Evolutionary conservation across 768 basidiomycete species (phyloP).

Genomic region (Phaffia tasmanica): DNA sequence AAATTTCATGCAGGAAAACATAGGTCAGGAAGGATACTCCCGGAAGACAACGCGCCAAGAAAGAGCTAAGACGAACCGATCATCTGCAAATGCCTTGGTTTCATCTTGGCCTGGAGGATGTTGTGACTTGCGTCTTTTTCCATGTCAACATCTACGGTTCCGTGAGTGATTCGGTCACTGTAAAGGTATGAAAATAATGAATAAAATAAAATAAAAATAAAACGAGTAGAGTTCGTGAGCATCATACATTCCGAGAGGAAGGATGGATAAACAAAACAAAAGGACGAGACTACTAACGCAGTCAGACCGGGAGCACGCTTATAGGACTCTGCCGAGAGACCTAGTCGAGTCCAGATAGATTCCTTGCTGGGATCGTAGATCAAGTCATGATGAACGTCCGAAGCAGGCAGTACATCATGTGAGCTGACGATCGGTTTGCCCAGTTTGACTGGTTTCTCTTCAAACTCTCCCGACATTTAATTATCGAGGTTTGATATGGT

Average conservation of each 20-base stretch:
- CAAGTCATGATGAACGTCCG: background rate
- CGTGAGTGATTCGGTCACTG: conserved; percentile 16
- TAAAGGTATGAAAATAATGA: background rate
- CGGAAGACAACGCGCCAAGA: background rate
- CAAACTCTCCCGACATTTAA: too few species aligned
- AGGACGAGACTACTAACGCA: background rate
- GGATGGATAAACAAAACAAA: background rate
- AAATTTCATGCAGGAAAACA: background rate
- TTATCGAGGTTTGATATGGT: too few species aligned
- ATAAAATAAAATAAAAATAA: background rate
- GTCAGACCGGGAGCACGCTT: conserved; percentile 16
- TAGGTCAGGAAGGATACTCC: background rate
- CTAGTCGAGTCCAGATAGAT: conserved; percentile 14
- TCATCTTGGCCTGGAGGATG: conserved; percentile 20
- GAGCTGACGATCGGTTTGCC: too few species aligned
- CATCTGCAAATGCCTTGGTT: conserved; percentile 19
- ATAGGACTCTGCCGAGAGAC: conserved; percentile 14
- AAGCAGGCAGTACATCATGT: too few species aligned
- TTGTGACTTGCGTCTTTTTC: conserved; percentile 1
- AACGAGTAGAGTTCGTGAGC: background rate
- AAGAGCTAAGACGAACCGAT: background rate
- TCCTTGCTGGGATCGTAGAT: conserved; percentile 12
- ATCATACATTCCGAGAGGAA: background rate
- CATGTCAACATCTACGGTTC: background rate
- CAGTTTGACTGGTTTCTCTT: too few species aligned